Conservation (phyloP, 371 early-diverging fungal genomes). For the Rhizopus delemar region DNA sequence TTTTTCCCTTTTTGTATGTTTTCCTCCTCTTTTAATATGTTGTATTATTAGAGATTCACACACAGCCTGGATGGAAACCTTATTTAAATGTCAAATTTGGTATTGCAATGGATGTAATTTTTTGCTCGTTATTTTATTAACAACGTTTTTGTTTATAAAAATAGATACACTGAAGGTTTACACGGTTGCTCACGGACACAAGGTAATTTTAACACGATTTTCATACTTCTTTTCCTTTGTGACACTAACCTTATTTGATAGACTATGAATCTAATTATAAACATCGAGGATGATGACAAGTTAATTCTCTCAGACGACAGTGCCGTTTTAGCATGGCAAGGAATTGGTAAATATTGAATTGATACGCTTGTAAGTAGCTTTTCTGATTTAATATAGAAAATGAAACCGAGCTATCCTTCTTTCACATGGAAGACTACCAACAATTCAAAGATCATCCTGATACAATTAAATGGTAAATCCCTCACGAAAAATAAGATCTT, state of each 20-base stretch:
- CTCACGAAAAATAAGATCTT: neutral
- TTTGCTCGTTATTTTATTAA: neutral
- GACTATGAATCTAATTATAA: slow-evolving; percentile 84
- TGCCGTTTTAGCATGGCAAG: slow-evolving; percentile 60
- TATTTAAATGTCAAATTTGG: slow-evolving; percentile 69
- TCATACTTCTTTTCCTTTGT: neutral
- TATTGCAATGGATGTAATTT: slow-evolving; percentile 23
- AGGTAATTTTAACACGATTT: slow-evolving; percentile 49
- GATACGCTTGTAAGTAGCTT: neutral
- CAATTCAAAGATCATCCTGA: slow-evolving; percentile 77
- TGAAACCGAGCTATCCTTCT: slow-evolving; percentile 86
- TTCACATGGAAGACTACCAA: slow-evolving; percentile 73
- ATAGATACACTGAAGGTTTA: slow-evolving; percentile 86
- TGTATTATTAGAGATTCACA: slow-evolving; percentile 56
- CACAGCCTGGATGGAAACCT: slow-evolving; percentile 71
- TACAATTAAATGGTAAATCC: slow-evolving; percentile 68
- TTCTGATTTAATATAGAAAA: slow-evolving; percentile 52
- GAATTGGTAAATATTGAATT: slow-evolving; percentile 55
- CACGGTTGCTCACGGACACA: slow-evolving; percentile 82
- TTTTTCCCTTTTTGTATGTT: neutral
- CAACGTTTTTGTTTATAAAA: neutral
- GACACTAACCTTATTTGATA: slow-evolving; percentile 12
- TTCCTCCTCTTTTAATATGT: neutral
- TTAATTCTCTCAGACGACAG: slow-evolving; percentile 64
- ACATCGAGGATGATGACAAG: slow-evolving; percentile 77